Conservation (phyloP, 495 filamentous ascomycete genomes). For the Letharia columbiana region DNA sequence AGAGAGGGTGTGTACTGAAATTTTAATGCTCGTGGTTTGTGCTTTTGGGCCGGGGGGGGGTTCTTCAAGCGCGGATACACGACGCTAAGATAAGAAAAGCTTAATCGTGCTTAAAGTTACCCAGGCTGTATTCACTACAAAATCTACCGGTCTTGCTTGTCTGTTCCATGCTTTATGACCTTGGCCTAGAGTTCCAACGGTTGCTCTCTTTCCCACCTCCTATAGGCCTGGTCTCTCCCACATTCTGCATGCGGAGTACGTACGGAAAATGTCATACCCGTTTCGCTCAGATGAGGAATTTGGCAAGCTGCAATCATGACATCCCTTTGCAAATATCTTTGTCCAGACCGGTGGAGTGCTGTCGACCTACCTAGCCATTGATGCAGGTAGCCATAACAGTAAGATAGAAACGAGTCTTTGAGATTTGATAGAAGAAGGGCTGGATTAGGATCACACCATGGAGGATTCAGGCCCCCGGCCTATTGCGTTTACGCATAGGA, state of each 20-base stretch:
- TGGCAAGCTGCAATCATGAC: not conserved
- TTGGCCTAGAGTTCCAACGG: not conserved
- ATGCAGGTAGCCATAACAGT: not conserved
- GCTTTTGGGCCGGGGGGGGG: not conserved
- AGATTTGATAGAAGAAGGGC: not conserved
- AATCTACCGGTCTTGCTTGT: too few relatives aligned
- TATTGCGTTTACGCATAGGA: conserved; percentile 8
- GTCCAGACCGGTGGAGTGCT: not conserved
- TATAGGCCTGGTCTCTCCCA: not conserved
- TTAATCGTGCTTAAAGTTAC: not conserved
- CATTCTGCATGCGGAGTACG: not conserved
- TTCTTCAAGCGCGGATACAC: not conserved
- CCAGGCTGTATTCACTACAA: not conserved
- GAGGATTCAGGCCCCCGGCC: conserved; percentile 2
- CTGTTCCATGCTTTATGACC: not conserved
- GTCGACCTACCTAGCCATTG: not conserved
- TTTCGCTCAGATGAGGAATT: not conserved
- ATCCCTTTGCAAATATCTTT: not conserved
- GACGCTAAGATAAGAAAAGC: conserved; percentile 11
- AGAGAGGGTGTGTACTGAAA: conserved; percentile 20
- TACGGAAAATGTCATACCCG: not conserved
- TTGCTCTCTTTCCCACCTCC: not conserved
- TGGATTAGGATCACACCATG: conserved; percentile 3
- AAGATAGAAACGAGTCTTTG: not conserved
- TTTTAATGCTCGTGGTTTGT: not conserved